phyloP scores from a whole-genome alignment of 176 grass and related monocot species.

The Dactylis glomerata region DNA sequence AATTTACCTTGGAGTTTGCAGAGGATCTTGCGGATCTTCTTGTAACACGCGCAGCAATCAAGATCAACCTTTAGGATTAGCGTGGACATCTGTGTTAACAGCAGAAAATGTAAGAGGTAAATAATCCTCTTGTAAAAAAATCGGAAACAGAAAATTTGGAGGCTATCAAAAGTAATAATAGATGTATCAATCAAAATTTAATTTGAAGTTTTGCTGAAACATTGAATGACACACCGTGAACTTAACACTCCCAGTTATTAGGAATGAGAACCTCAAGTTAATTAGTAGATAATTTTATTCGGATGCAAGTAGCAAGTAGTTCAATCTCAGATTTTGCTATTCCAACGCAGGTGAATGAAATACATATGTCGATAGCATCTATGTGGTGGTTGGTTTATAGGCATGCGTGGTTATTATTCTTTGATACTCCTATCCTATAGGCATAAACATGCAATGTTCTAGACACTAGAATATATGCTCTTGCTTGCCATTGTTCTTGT shows the following conservation, averaged over 20 bases:
- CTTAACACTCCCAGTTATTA: background rate
- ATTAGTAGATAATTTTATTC: background rate
- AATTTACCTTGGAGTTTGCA: conserved; percentile 57
- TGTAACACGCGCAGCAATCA: conserved; percentile 52
- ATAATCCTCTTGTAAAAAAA: background rate
- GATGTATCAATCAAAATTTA: background rate
- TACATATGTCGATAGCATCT: background rate
- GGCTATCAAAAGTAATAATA: background rate
- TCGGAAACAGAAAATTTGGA: background rate
- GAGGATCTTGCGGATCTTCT: conserved; percentile 53
- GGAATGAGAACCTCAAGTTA: background rate
- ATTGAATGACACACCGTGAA: background rate
- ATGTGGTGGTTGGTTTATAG: background rate
- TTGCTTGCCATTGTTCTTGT: background rate
- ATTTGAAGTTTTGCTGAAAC: background rate
- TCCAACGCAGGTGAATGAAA: background rate
- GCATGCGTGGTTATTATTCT: background rate
- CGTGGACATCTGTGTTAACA: conserved; percentile 51
- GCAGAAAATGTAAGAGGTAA: background rate
- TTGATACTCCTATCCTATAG: conserved; percentile 9
- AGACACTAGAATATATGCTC: background rate
- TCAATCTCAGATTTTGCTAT: background rate
- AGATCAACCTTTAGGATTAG: conserved; percentile 63
- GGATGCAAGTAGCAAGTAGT: background rate
- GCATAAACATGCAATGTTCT: background rate